These are phyloP conservation scores for Gremmenia infestans DNA, from an alignment of 2,329 filamentous ascomycete species.

Conservation along the genomic window DNA sequence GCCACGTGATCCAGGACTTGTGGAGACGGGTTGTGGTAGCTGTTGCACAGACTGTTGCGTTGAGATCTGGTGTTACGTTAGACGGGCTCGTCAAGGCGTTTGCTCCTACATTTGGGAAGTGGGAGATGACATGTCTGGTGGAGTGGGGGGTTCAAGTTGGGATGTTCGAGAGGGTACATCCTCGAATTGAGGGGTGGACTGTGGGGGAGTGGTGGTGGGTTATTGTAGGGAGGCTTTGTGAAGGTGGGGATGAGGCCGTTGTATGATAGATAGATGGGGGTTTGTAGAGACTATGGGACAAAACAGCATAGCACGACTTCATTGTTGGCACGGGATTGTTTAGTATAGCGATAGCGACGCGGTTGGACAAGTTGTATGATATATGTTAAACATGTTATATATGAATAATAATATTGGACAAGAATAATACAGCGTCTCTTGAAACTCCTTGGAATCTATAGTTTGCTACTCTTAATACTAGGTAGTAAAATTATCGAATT, in stretches of 20 bases:
- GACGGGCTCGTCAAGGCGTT: constrained; percentile 51
- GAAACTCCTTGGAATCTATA: no score
- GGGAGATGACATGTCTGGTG: constrained; percentile 55
- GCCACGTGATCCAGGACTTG: constrained; percentile 48
- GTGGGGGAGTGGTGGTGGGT: constrained; percentile 67
- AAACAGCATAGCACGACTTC: not conserved
- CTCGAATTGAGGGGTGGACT: constrained; percentile 38
- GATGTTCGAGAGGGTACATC: constrained; percentile 33
- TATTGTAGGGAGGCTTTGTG: constrained; percentile 37
- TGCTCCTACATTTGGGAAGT: constrained; percentile 54
- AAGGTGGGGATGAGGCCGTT: not conserved
- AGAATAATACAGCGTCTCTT: no score
- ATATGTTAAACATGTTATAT: no score
- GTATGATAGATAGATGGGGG: not conserved
- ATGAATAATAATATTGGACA: no score
- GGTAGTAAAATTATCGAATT: no score
- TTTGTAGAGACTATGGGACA: not conserved
- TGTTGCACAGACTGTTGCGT: constrained; percentile 57
- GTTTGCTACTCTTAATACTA: no score
- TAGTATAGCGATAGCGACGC: no score
- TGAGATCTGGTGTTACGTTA: constrained; percentile 52
- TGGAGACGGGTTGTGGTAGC: constrained; percentile 62
- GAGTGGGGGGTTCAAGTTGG: constrained; percentile 52
- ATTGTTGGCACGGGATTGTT: no score
- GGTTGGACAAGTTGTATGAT: no score